Conservation (phyloP, 768 basidiomycete genomes). For the Lentinula guzmanii region DNA sequence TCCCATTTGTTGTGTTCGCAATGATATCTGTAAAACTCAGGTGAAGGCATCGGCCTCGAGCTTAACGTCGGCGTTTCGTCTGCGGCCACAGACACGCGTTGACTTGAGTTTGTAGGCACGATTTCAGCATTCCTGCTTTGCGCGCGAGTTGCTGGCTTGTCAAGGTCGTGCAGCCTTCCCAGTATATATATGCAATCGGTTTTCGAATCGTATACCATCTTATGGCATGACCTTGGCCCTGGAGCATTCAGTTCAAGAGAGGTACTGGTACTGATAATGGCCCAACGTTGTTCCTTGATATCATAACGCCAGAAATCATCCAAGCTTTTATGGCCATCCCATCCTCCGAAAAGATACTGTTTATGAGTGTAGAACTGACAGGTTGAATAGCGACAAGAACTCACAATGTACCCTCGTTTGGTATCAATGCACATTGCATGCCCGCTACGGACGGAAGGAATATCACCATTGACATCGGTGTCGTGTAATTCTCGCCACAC, state of each 20-base stretch:
- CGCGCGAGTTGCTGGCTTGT: slow-evolving; percentile 20
- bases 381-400: neutral
- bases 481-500: slow-evolving; percentile 57
- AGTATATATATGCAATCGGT: slow-evolving; percentile 67
- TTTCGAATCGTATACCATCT: slow-evolving; percentile 74
- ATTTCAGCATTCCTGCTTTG: slow-evolving; percentile 15
- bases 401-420: slow-evolving; percentile 42
- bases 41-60: slow-evolving; percentile 31
- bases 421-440: slow-evolving; percentile 80
- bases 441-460: slow-evolving; percentile 65
- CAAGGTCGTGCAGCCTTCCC: slow-evolving; percentile 60
- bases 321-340: slow-evolving; percentile 65
- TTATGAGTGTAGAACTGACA: neutral
- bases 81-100: neutral
- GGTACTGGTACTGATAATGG: slow-evolving; percentile 49
- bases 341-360: slow-evolving; percentile 70
- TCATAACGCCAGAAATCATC: slow-evolving; percentile 79
- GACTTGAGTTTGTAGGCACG: neutral
- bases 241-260: slow-evolving; percentile 59
- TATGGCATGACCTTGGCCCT: slow-evolving; percentile 69
- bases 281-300: slow-evolving; percentile 57
- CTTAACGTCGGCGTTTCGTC: slow-evolving; percentile 9
- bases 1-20: slow-evolving; percentile 74
- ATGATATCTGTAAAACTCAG: slow-evolving; percentile 76
- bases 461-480: slow-evolving; percentile 59